Evolutionary conservation across 75 land plant genomes (phyloP).

Genomic region (Cunninghamia lanceolata): DNA sequence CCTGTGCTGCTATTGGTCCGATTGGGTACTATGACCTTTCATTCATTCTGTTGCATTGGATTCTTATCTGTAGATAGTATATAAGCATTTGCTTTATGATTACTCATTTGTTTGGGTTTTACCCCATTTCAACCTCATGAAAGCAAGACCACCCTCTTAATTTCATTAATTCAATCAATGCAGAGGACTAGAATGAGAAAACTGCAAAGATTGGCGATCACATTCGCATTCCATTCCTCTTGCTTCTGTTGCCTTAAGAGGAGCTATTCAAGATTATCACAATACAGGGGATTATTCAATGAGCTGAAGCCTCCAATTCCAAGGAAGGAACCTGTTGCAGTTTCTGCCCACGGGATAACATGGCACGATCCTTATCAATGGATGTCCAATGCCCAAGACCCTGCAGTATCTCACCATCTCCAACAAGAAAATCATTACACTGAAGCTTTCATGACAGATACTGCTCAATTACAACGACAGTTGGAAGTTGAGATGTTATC

Average conservation of each 20-base stretch:
- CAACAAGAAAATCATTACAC: conserved; percentile 68
- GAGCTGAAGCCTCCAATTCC: conserved; percentile 48
- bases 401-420: conserved; percentile 52
- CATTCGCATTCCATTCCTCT: neutral
- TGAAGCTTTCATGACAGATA: conserved; percentile 72
- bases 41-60: no score
- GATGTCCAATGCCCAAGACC: conserved; percentile 68
- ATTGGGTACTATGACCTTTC: no score
- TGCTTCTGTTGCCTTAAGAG: neutral
- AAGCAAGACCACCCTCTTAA: neutral
- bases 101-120: neutral
- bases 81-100: no score
- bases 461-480: conserved; percentile 30
- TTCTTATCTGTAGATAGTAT: no score
- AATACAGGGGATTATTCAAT: neutral
- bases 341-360: conserved; percentile 57
- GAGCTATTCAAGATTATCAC: neutral
- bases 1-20: no score
- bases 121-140: neutral
- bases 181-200: neutral
- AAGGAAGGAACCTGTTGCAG: conserved; percentile 55
- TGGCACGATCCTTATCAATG: conserved; percentile 92
- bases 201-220: neutral
- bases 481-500: conserved; percentile 64
- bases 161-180: neutral